Evolutionary conservation across 331 rosid genomes (phyloP).

Genomic region (Quercus lobata): DNA sequence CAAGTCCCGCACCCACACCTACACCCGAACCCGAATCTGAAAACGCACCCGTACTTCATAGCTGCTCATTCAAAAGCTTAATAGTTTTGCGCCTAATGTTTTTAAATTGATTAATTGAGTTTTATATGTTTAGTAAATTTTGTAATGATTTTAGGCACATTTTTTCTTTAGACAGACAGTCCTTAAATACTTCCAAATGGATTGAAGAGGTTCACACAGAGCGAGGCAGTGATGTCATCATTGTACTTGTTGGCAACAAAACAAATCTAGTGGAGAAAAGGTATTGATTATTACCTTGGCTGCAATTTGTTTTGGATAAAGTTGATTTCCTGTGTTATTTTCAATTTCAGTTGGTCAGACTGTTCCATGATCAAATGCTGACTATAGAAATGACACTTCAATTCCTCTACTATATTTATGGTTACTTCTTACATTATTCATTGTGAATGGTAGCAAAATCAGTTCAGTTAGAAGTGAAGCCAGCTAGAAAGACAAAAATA

Average conservation of each 20-base stretch:
- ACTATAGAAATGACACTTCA: neutral
- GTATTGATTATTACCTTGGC: slow-evolving; percentile 22
- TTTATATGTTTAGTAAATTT: neutral
- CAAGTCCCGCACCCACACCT: too few species aligned
- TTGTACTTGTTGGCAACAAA: slow-evolving; percentile 67
- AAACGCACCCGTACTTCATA: too few species aligned
- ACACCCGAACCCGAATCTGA: too few species aligned
- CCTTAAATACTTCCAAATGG: slow-evolving; percentile 66
- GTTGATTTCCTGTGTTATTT: neutral
- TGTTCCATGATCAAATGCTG: neutral
- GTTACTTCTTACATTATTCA: neutral
- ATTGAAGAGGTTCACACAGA: slow-evolving; percentile 76
- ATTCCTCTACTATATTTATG: neutral
- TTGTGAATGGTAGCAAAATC: neutral
- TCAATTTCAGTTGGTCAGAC: neutral
- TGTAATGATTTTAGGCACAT: neutral
- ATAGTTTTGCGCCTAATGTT: neutral
- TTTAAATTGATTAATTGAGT: neutral
- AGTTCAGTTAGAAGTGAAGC: neutral
- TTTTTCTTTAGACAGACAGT: slow-evolving; percentile 39
- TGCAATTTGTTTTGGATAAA: neutral
- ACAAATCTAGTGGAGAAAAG: slow-evolving; percentile 73
- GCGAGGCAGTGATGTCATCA: slow-evolving; percentile 69
- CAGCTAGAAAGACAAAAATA: neutral
- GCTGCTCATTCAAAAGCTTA: neutral